Evolutionary conservation across 148 eudicot species (phyloP).

Genomic region (Rhododendron kiyosumense): DNA sequence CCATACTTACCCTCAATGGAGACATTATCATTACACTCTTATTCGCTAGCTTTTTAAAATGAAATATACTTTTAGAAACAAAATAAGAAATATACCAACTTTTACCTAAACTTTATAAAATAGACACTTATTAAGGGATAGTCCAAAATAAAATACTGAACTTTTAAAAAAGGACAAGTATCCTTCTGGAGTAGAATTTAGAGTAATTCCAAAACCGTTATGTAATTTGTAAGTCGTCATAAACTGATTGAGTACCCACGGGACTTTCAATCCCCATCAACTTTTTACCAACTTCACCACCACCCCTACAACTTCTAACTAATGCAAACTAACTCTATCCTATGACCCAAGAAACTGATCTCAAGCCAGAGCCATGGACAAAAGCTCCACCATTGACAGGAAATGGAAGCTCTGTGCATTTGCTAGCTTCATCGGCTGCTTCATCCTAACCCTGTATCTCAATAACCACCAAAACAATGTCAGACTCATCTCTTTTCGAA

Average conservation of each 20-base stretch:
- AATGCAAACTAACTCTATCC: neutral
- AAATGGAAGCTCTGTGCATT: conserved; percentile 24
- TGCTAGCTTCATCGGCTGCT: conserved; percentile 26
- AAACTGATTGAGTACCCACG: neutral
- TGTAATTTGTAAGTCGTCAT: neutral
- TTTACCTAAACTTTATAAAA: too few species aligned
- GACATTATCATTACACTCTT: too few species aligned
- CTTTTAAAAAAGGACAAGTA: too few species aligned
- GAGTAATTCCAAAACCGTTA: neutral
- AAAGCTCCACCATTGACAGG: conserved; percentile 13
- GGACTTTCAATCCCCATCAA: neutral
- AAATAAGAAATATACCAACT: too few species aligned
- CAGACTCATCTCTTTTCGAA: neutral
- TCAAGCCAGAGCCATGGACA: conserved; percentile 20
- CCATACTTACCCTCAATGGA: too few species aligned
- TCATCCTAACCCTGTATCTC: conserved; percentile 17
- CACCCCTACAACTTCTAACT: neutral
- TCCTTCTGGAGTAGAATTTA: neutral
- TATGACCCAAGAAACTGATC: too few species aligned
- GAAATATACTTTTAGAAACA: too few species aligned
- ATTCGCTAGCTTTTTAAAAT: too few species aligned
- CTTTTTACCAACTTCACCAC: conserved; percentile 1
- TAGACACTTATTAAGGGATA: too few species aligned
- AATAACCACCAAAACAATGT: neutral
- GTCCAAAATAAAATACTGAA: too few species aligned